Evolutionary conservation across 257 asterid species (phyloP).

Genomic region (Solanum microdontum): DNA sequence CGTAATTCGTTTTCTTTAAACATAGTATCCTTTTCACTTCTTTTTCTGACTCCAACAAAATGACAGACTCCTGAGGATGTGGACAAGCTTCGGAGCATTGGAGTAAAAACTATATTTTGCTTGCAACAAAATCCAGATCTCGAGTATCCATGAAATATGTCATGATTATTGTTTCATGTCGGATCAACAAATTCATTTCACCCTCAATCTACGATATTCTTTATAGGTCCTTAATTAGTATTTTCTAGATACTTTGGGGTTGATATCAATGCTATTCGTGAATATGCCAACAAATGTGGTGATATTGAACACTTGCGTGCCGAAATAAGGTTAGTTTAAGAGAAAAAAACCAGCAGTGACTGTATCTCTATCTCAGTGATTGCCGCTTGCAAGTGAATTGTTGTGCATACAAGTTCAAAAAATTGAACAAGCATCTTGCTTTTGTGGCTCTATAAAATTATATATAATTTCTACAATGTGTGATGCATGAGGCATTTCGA

Average conservation of each 20-base stretch:
- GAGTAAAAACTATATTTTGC: conserved; percentile 92
- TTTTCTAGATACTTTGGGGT: conserved; percentile 71
- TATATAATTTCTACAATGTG: background rate
- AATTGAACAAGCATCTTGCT: background rate
- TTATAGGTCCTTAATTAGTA: conserved; percentile 39
- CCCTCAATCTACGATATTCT: background rate
- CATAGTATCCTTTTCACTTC: background rate
- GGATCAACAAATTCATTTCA: background rate
- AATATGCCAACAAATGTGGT: conserved; percentile 52
- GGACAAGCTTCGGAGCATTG: conserved; percentile 83
- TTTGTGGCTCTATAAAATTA: background rate
- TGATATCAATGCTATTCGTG: conserved; percentile 65
- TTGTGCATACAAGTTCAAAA: background rate
- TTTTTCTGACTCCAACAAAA: conserved; percentile 5
- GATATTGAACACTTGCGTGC: conserved; percentile 87
- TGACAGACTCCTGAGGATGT: conserved; percentile 84
- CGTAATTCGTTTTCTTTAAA: background rate
- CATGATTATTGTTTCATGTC: background rate
- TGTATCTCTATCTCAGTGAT: background rate
- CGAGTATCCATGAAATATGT: conserved; percentile 57
- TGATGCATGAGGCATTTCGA: background rate
- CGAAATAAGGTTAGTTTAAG: conserved; percentile 58
- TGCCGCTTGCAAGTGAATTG: background rate
- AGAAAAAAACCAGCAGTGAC: background rate
- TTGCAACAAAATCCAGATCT: conserved; percentile 86